Conservation (phyloP, 345 rosid species). For the Kandelia obovata region DNA sequence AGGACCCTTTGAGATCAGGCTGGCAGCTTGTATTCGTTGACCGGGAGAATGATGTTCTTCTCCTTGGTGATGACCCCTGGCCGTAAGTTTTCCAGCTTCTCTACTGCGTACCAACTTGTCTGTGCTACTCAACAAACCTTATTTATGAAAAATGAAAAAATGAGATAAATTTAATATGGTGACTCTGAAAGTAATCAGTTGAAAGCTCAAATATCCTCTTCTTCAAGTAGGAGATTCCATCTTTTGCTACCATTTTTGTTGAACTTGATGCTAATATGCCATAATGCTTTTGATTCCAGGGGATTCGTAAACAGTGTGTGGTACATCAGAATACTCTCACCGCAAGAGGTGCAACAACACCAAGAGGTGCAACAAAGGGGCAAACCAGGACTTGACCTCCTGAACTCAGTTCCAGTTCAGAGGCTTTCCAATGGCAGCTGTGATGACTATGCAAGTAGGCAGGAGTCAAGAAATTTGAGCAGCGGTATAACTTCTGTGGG, state of each 20-base stretch:
- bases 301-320: slow-evolving; percentile 93
- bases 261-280: neutral
- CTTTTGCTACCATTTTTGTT: neutral
- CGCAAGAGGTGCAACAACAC: slow-evolving; percentile 74
- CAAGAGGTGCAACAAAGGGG: slow-evolving; percentile 98
- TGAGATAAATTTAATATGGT: too few relatives aligned
- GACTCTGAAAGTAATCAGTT: too few relatives aligned
- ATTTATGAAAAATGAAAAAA: too few relatives aligned
- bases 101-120: neutral
- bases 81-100: slow-evolving; percentile 58
- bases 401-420: slow-evolving; percentile 63
- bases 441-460: slow-evolving; percentile 67
- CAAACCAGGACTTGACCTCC: slow-evolving; percentile 71
- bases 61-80: slow-evolving; percentile 99
- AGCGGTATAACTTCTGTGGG: slow-evolving; percentile 76
- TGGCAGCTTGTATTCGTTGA: slow-evolving; percentile 99
- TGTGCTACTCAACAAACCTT: neutral
- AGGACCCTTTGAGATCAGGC: slow-evolving; percentile 99
- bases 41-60: slow-evolving; percentile 99
- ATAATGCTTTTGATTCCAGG: slow-evolving; percentile 41
- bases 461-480: slow-evolving; percentile 74
- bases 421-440: slow-evolving; percentile 71
- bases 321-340: slow-evolving; percentile 93
- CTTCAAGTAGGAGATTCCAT: too few relatives aligned
- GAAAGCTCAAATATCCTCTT: too few relatives aligned